These are phyloP conservation scores for Fomitopsis pulvina DNA, from an alignment of 768 basidiomycete genomes.

Conservation along the genomic window DNA sequence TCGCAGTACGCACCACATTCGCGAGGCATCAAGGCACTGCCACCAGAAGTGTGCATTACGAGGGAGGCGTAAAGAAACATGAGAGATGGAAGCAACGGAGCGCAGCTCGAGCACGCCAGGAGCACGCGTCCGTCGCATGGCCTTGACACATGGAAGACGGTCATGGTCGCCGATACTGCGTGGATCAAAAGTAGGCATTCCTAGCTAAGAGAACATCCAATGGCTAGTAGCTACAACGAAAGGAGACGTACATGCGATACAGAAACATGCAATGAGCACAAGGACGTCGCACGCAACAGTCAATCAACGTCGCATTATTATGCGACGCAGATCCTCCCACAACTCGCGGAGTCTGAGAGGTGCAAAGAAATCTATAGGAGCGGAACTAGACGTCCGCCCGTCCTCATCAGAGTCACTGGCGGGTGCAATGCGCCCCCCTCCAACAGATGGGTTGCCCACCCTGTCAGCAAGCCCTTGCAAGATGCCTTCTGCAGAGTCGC, in stretches of 20 bases:
- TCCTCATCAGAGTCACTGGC: slow-evolving; percentile 10
- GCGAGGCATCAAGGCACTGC: slow-evolving; percentile 18
- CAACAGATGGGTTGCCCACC: slow-evolving; percentile 4
- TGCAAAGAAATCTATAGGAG: slow-evolving; percentile 1
- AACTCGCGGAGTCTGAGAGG: slow-evolving; percentile 21
- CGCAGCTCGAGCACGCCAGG: neutral
- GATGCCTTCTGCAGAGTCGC: slow-evolving; percentile 47
- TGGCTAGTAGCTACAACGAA: neutral
- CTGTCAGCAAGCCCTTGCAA: slow-evolving; percentile 31
- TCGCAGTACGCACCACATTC: slow-evolving; percentile 15
- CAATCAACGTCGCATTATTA: slow-evolving; percentile 13
- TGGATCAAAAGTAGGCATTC: neutral
- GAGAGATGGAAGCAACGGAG: neutral
- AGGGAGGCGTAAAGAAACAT: slow-evolving; percentile 2
- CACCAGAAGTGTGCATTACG: slow-evolving; percentile 3
- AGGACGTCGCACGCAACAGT: neutral
- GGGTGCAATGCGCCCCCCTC: neutral
- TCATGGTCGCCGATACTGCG: neutral
- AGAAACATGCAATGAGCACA: neutral
- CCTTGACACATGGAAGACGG: neutral
- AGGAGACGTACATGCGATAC: neutral
- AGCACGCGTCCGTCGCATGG: neutral
- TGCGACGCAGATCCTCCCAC: slow-evolving; percentile 24
- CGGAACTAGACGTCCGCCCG: slow-evolving; percentile 1
- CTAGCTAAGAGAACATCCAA: neutral